Conservation (phyloP, 768 basidiomycete genomes). For the Kwoniella dendrophila region DNA sequence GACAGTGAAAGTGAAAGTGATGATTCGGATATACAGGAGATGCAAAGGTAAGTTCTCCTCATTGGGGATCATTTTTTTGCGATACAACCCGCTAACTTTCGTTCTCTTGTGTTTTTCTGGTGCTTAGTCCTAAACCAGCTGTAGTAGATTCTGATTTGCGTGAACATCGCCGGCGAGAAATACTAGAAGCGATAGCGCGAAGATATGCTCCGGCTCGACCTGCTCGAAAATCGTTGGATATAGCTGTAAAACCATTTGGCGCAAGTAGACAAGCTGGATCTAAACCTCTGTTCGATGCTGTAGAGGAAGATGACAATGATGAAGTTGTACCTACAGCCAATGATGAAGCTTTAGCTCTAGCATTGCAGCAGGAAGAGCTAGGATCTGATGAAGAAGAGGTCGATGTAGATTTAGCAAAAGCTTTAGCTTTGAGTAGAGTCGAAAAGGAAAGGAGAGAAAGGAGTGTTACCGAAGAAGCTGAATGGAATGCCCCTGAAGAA, state of each 20-base stretch:
- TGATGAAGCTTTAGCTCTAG: constrained; percentile 48
- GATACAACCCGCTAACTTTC: constrained; percentile 7
- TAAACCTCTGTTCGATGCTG: constrained; percentile 31
- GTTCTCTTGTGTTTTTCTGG: too few species aligned
- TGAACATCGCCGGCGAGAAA: constrained; percentile 45
- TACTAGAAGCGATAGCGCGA: constrained; percentile 50
- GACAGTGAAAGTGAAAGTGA: constrained; percentile 53
- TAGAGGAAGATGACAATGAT: constrained; percentile 34
- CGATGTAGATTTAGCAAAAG: constrained; percentile 65
- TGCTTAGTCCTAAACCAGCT: constrained; percentile 11
- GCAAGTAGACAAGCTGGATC: constrained; percentile 28
- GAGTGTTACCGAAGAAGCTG: constrained; percentile 10
- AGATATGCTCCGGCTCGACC: constrained; percentile 47
- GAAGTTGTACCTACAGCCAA: constrained; percentile 41
- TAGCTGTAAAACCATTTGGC: constrained; percentile 45
- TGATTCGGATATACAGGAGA: constrained; percentile 34
- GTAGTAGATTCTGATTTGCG: constrained; percentile 44
- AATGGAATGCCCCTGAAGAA: constrained; percentile 1
- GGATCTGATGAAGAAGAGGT: constrained; percentile 75
- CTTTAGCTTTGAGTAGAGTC: constrained; percentile 53
- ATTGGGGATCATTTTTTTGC: neutral
- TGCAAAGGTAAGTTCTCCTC: constrained; percentile 16
- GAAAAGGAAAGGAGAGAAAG: constrained; percentile 27
- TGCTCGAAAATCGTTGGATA: constrained; percentile 29
- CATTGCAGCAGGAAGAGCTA: constrained; percentile 58